Percentiles rank a stretch among this genome's conserved stretches.
phyloP scores from a whole-genome alignment of 176 grass and related monocot species.

The Cenchrus purpureus region DNA sequence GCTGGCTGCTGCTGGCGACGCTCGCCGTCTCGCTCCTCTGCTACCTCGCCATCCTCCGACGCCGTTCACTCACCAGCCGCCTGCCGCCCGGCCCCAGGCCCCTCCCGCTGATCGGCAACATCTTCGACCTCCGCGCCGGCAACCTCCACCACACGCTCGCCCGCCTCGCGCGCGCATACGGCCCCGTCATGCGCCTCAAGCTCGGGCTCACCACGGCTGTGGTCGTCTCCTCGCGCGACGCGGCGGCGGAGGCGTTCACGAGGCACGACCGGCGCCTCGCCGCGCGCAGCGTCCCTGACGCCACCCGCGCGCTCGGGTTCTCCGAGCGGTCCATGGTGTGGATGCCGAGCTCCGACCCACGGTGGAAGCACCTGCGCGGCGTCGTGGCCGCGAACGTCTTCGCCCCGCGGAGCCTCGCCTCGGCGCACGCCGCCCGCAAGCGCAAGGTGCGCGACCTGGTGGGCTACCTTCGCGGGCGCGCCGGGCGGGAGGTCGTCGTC shows the following conservation, averaged over 20 bases:
- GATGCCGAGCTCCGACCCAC: conserved; percentile 33
- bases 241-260: conserved; percentile 40
- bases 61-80: background rate
- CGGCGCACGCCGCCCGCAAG: conserved; percentile 22
- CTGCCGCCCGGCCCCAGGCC: conserved; percentile 23
- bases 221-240: conserved; percentile 47
- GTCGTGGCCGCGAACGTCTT: conserved; percentile 43
- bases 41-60: background rate
- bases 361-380: conserved; percentile 42
- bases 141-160: conserved; percentile 44
- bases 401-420: conserved; percentile 34
- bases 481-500: background rate
- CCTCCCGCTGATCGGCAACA: conserved; percentile 47
- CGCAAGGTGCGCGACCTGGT: conserved; percentile 39
- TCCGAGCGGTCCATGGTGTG: conserved; percentile 29
- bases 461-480: background rate
- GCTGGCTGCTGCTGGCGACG: background rate
- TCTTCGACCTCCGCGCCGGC: conserved; percentile 20
- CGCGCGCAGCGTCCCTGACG: conserved; percentile 30
- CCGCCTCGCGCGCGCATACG: conserved; percentile 25
- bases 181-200: conserved; percentile 52
- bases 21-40: background rate
- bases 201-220: conserved; percentile 45
- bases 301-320: background rate
- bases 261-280: conserved; percentile 44